These are phyloP conservation scores for Quercus berberidifolia DNA, from an alignment of 306 rosid species.

Conservation along the genomic window DNA sequence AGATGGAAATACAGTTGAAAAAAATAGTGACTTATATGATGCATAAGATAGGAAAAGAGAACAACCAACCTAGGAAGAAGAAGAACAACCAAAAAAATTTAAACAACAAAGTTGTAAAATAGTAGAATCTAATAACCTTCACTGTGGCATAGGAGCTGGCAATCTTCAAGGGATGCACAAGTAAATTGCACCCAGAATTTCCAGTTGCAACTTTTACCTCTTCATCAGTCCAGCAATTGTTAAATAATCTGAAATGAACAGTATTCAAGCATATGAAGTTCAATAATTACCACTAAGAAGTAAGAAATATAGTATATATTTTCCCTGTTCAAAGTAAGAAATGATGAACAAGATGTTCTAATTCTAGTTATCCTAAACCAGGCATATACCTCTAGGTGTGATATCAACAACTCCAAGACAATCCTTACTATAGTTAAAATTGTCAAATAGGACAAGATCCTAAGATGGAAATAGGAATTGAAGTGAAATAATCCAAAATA, in stretches of 20 bases:
- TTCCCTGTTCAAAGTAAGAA: neutral
- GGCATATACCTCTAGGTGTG: neutral
- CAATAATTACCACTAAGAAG: neutral
- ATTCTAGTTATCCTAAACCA: neutral
- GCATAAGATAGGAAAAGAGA: neutral
- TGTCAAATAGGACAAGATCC: neutral
- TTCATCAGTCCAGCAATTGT: slow-evolving; percentile 59
- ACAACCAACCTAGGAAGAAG: neutral
- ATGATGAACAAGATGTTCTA: neutral
- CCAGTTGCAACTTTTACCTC: slow-evolving; percentile 73
- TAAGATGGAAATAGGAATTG: neutral
- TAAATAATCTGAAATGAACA: slow-evolving; percentile 48
- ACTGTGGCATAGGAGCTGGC: slow-evolving; percentile 71
- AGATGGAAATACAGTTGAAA: slow-evolving; percentile 8
- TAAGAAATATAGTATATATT: neutral
- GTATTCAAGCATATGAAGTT: slow-evolving; percentile 9
- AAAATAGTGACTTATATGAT: neutral
- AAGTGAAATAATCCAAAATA: neutral
- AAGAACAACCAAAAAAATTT: neutral
- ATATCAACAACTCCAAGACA: neutral
- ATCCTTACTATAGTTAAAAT: neutral
- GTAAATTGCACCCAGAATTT: slow-evolving; percentile 44
- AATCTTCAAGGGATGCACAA: slow-evolving; percentile 68
- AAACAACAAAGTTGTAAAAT: slow-evolving; percentile 11
- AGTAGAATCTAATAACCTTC: slow-evolving; percentile 34